A percentile compares a stretch with the other conserved stretches of the same genome.
Conservation (phyloP, 495 filamentous ascomycete genomes). For the Acidomyces sp. region DNA sequence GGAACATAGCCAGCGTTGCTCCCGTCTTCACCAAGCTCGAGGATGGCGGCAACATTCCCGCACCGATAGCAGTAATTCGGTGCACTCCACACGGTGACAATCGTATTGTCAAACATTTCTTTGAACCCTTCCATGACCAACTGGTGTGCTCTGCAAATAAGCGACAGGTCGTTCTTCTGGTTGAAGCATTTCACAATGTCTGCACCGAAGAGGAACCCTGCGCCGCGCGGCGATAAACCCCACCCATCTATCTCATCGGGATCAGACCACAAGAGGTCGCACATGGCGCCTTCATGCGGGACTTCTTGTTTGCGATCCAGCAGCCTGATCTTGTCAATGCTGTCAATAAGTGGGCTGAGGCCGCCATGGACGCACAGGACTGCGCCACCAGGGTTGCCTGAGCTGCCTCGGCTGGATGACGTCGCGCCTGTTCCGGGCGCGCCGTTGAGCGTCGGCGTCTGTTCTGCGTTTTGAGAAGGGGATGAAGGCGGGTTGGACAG, state of each 20-base stretch:
- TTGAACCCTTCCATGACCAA: slow-evolving; percentile 98
- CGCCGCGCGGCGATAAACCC: slow-evolving; percentile 87
- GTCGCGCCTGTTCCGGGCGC: slow-evolving; percentile 61
- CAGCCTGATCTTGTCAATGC: slow-evolving; percentile 87
- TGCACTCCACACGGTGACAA: slow-evolving; percentile 62
- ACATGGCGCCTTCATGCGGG: slow-evolving; percentile 97
- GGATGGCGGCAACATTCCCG: slow-evolving; percentile 89
- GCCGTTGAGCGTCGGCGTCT: slow-evolving; percentile 37
- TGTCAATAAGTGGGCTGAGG: slow-evolving; percentile 80
- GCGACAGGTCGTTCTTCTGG: slow-evolving; percentile 81
- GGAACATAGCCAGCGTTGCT: slow-evolving; percentile 59
- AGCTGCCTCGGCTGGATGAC: slow-evolving; percentile 46
- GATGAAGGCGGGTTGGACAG: slow-evolving; percentile 31
- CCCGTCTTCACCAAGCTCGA: slow-evolving; percentile 83
- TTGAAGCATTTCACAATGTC: slow-evolving; percentile 97
- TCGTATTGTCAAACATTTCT: slow-evolving; percentile 93
- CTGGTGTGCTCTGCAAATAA: slow-evolving; percentile 89
- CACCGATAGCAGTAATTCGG: slow-evolving; percentile 98
- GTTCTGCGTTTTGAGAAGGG: slow-evolving; percentile 8
- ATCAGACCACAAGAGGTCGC: slow-evolving; percentile 93
- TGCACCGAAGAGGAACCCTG: slow-evolving; percentile 89
- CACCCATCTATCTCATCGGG: slow-evolving; percentile 97
- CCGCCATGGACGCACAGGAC: slow-evolving; percentile 95
- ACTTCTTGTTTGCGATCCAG: slow-evolving; percentile 97
- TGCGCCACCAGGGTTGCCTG: slow-evolving; percentile 54